A percentile compares a stretch with the other conserved stretches of the same genome.
Evolutionary conservation across 2,329 filamentous ascomycete species (phyloP).

Genomic region (Westerdykella aurantiaca): DNA sequence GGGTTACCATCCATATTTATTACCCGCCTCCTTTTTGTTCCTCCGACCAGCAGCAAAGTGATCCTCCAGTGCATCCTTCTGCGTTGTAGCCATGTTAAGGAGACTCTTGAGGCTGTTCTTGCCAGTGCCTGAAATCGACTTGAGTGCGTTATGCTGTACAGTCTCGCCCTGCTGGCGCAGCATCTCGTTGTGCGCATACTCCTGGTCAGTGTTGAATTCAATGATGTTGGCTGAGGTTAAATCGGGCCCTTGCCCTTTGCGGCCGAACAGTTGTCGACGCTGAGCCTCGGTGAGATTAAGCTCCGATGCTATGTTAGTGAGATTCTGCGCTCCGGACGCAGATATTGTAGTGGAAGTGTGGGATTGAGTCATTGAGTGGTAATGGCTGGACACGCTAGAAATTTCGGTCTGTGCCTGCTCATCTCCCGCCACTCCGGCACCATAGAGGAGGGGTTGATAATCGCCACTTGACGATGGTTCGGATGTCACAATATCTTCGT

Average conservation of each 20-base stretch:
- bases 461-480: conserved; percentile 12
- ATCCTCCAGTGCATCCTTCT: conserved; percentile 84
- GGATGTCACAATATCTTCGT: conserved; percentile 26
- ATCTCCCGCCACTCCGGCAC: conserved; percentile 16
- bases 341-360: conserved; percentile 3
- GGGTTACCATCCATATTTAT: conserved; percentile 71
- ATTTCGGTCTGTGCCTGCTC: conserved; percentile 1
- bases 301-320: conserved; percentile 67
- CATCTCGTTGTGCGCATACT: conserved; percentile 80
- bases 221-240: conserved; percentile 60
- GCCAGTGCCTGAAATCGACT: conserved; percentile 67
- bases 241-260: conserved; percentile 46
- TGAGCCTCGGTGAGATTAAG: conserved; percentile 73
- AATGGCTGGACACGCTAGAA: too few relatives aligned
- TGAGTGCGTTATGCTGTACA: conserved; percentile 72
- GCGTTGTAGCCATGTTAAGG: conserved; percentile 73
- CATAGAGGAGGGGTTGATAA: conserved; percentile 39
- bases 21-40: conserved; percentile 76
- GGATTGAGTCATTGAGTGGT: not conserved
- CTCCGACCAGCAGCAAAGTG: conserved; percentile 76
- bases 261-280: conserved; percentile 79
- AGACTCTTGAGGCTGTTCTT: conserved; percentile 88
- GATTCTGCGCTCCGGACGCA: conserved; percentile 43
- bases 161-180: conserved; percentile 64
- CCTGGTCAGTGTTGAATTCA: conserved; percentile 82